Base-by-base conservation (phyloP, 805 yeast genomes). In the Alloascoidea africana region DNA sequence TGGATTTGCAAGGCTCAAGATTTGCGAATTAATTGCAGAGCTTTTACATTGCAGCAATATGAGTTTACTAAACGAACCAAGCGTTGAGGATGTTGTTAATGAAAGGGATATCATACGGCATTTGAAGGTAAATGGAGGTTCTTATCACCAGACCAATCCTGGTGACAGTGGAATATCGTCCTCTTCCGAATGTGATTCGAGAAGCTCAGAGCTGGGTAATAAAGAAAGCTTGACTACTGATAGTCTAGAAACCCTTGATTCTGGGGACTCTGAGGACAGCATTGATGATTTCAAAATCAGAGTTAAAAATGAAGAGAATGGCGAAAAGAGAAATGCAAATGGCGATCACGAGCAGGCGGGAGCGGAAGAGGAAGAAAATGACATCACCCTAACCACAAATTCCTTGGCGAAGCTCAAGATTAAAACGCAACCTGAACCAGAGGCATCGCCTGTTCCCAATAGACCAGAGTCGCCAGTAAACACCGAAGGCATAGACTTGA, bases 11-110 rank as follows among this genome's bases (percentile, higher is more conserved):
- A 59, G 68, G 40, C 70, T 72, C 49, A 70, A 70, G 44, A 58
- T 72, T 16, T 60, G 73, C 27, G 78, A 72, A 49, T 54, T 72
- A 33, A 65, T 72, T 30, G 77, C 77, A 1, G 78, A 72, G 42
- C 53, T 72, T 27, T 60, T 72, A 30, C 77, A 72, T 50, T 72
- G 78, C 43, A 70, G 76, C 5, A 72, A 72, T 50, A 72, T 72
- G 78, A 68, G 71, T 11, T 54, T 72, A 16, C 58, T 72, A 36
- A 72, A 70, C 45, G 66, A 72, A 16, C 59, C 53, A 36, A 62
- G 60, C 38, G 66, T 68, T 42, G 50, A 69, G 47, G 54, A 58
- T 32, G 53, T 67, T 16, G 53, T 69, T 36, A 49, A 55, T 27
- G 55, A 65, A 14, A 52, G 73, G 27, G 73, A 70, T 44, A 50